Percentiles rank a stretch among this genome's conserved stretches.
These are phyloP conservation scores for Lathyrus tuberosus DNA, from an alignment of 306 rosid genomes.

Conservation along the genomic window DNA sequence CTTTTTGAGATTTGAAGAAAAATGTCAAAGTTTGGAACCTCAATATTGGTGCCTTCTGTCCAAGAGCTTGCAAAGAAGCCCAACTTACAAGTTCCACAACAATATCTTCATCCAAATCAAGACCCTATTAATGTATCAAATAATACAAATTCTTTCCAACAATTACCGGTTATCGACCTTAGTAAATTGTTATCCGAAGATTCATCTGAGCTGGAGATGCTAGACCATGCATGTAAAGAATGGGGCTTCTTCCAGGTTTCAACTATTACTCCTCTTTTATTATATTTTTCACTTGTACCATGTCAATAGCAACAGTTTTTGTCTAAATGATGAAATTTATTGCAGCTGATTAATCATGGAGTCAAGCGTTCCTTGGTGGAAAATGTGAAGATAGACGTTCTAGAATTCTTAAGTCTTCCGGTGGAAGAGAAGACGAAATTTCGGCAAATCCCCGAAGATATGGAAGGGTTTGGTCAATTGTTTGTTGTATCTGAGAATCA, in stretches of 20 bases:
- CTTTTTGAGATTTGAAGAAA: too few species aligned
- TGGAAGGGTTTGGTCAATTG: slow-evolving; percentile 35
- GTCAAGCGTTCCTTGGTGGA: slow-evolving; percentile 20
- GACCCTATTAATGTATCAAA: slow-evolving; percentile 33
- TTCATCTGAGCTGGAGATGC: slow-evolving; percentile 40
- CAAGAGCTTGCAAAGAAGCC: slow-evolving; percentile 41
- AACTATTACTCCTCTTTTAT: background rate
- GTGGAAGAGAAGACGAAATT: slow-evolving; percentile 20
- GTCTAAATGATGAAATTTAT: background rate
- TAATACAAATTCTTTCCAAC: slow-evolving; percentile 27
- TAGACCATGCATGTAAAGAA: slow-evolving; percentile 49
- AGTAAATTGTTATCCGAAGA: slow-evolving; percentile 40
- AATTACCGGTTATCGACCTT: slow-evolving; percentile 53
- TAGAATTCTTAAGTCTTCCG: slow-evolving; percentile 31
- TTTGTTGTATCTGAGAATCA: slow-evolving; percentile 37
- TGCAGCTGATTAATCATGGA: slow-evolving; percentile 33
- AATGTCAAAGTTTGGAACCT: slow-evolving; percentile 9
- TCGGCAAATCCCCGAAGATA: slow-evolving; percentile 30
- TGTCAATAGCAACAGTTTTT: too few species aligned
- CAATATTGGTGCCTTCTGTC: slow-evolving; percentile 41
- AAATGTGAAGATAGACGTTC: slow-evolving; percentile 9
- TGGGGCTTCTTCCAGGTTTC: slow-evolving; percentile 58
- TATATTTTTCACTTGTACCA: too few species aligned
- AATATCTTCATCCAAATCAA: slow-evolving; percentile 47
- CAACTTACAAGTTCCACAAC: slow-evolving; percentile 41